Evolutionary conservation across 345 rosid genomes (phyloP), one percentile per base, ranked within the genome.

Genomic region (Toxicodendron radicans): DNA sequence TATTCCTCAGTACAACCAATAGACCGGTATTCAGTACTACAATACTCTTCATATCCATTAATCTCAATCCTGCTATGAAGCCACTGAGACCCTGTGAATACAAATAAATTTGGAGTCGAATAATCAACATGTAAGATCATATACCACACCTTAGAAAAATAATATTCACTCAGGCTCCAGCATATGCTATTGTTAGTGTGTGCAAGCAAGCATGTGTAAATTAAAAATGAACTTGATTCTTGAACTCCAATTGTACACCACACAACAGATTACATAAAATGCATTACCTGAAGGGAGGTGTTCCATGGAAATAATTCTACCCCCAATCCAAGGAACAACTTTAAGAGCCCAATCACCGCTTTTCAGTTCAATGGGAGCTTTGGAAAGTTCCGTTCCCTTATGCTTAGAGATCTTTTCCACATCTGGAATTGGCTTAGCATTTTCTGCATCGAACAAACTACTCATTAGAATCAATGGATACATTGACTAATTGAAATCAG

Each of bases 301-400:
- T 75, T 78, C 88, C 98, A 94, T 94, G 57, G 98, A 94, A 71
- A 92, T 73, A 82, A 92, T 87, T 81, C 98, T 87, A 57, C 97
- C 98, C 56, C 98, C 98, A 78, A 91, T 87, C 97, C 97, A 94
- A 65, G 97, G 97, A 75, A 94, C 93, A 53, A 94, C 74, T 84
- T 88, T 83, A 27, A 87, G 81, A 79, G 54, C 81, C 97, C 98
- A 94, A 60, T 85, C 83, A 58, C 92, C 91, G 74, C 84, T 87
- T 84, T 81, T 84, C 75, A 94, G 72, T 69, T 91, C 91, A 86
- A 88, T 68, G 27, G 95, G 92, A 51, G 72, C 71, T 72, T 46
- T 80, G 41, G 90, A 92, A 79, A 92, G 93, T 79, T 87, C 89
- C 59, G 75, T 66, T 71, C 92, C 97, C 84, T 86, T 86, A 57